phyloP scores from a whole-genome alignment of 305 asterid species.

The Fraxinus sp. region DNA sequence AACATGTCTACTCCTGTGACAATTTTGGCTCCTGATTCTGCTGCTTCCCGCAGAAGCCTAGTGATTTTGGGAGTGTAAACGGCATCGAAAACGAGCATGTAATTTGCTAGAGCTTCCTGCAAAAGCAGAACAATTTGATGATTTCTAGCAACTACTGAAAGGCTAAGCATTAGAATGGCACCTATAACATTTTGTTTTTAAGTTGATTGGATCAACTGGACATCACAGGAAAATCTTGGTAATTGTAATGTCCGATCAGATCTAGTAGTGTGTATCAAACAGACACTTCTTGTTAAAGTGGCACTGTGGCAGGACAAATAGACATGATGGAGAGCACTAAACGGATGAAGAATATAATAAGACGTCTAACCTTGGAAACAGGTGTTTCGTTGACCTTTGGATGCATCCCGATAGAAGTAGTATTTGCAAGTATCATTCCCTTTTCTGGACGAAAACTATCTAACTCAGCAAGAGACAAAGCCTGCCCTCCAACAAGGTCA shows the following conservation, averaged over 20 bases:
- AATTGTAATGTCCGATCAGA: not conserved
- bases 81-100: constrained; percentile 79
- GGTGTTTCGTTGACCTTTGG: constrained; percentile 89
- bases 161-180: not conserved
- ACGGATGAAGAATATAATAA: not conserved
- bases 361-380: constrained; percentile 62
- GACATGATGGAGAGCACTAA: not conserved
- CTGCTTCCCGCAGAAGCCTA: constrained; percentile 70
- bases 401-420: constrained; percentile 92
- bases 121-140: not conserved
- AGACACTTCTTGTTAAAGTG: not conserved
- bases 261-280: not conserved
- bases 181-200: not conserved
- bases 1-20: constrained; percentile 92
- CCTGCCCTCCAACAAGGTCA: constrained; percentile 71
- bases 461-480: constrained; percentile 75
- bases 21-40: constrained; percentile 69
- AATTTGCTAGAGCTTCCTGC: constrained; percentile 73
- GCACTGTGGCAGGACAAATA: not conserved
- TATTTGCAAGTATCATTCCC: constrained; percentile 94
- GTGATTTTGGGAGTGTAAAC: constrained; percentile 94
- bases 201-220: not conserved
- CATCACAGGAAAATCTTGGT: not conserved
- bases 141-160: not conserved
- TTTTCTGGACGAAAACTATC: constrained; percentile 68